phyloP scores from a whole-genome alignment of 768 basidiomycete genomes.

The Lactarius akahatsu region DNA sequence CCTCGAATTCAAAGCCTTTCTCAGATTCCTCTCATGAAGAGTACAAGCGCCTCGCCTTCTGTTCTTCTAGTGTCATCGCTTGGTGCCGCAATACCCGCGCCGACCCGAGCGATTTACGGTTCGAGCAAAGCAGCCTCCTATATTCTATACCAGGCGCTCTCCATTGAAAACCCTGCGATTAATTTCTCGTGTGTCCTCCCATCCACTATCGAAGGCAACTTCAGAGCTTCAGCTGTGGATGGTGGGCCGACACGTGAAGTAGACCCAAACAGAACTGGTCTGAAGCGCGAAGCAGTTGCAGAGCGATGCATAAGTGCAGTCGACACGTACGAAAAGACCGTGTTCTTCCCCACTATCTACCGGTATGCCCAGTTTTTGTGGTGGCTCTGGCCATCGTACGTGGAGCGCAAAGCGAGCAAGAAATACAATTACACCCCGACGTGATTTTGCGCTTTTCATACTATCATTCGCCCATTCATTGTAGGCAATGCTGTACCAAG shows the following conservation, averaged over 20 bases:
- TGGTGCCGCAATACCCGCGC: slow-evolving; percentile 79
- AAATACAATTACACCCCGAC: slow-evolving; percentile 58
- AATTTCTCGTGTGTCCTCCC: slow-evolving; percentile 63
- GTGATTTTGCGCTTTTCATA: neutral
- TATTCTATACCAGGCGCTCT: slow-evolving; percentile 71
- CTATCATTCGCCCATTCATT: neutral
- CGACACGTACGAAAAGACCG: slow-evolving; percentile 53
- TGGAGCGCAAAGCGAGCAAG: slow-evolving; percentile 56
- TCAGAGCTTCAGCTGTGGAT: slow-evolving; percentile 80
- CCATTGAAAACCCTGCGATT: slow-evolving; percentile 76
- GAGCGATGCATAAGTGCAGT: slow-evolving; percentile 56
- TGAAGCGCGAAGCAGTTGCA: slow-evolving; percentile 63
- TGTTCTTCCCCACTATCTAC: slow-evolving; percentile 56
- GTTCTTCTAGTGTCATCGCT: slow-evolving; percentile 78
- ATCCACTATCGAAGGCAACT: slow-evolving; percentile 70
- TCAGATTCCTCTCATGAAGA: slow-evolving; percentile 74
- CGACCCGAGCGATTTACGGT: slow-evolving; percentile 80
- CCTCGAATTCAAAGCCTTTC: slow-evolving; percentile 5
- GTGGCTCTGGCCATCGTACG: slow-evolving; percentile 58
- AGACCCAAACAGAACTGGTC: slow-evolving; percentile 56
- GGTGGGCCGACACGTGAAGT: slow-evolving; percentile 41
- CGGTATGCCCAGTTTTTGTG: slow-evolving; percentile 55
- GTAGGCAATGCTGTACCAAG: neutral
- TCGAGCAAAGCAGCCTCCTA: slow-evolving; percentile 82
- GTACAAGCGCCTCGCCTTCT: slow-evolving; percentile 64